These are phyloP conservation scores for Coffea eugenioides DNA, from an alignment of 257 asterid species.

Conservation along the genomic window DNA sequence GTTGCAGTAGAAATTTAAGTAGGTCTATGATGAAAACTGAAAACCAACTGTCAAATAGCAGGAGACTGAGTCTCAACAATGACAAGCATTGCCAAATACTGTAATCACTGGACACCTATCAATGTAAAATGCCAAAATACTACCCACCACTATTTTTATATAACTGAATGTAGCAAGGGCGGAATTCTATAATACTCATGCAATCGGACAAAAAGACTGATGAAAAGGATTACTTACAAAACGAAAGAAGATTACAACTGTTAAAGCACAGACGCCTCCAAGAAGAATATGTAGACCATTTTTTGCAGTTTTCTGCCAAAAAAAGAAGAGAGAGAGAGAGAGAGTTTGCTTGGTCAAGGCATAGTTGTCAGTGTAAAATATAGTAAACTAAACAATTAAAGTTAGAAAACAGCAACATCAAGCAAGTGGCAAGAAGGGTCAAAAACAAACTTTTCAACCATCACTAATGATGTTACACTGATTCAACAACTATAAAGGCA, in stretches of 20 bases:
- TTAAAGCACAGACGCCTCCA: slow-evolving; percentile 90
- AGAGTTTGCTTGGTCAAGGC: neutral
- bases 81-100: neutral
- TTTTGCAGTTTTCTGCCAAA: slow-evolving; percentile 70
- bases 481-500: neutral
- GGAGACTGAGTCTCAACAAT: neutral
- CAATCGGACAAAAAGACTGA: slow-evolving; percentile 1
- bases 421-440: neutral
- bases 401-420: slow-evolving; percentile 4
- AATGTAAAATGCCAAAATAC: neutral
- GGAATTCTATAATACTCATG: neutral
- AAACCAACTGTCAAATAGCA: neutral
- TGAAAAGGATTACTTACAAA: slow-evolving; percentile 61
- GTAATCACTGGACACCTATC: neutral
- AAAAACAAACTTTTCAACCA: neutral
- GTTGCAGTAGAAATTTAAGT: neutral
- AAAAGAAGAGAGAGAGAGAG: slow-evolving; percentile 15
- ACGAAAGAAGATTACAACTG: slow-evolving; percentile 83
- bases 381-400: neutral
- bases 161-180: neutral
- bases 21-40: neutral
- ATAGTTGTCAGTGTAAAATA: neutral
- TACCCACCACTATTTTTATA: neutral
- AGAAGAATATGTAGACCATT: slow-evolving; percentile 91
- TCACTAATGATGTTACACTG: neutral